A percentile compares a stretch with the other conserved stretches of the same genome.
These are phyloP conservation scores for Ophiostoma tasmaniense DNA, from an alignment of 2,329 filamentous ascomycete species.

Conservation along the genomic window DNA sequence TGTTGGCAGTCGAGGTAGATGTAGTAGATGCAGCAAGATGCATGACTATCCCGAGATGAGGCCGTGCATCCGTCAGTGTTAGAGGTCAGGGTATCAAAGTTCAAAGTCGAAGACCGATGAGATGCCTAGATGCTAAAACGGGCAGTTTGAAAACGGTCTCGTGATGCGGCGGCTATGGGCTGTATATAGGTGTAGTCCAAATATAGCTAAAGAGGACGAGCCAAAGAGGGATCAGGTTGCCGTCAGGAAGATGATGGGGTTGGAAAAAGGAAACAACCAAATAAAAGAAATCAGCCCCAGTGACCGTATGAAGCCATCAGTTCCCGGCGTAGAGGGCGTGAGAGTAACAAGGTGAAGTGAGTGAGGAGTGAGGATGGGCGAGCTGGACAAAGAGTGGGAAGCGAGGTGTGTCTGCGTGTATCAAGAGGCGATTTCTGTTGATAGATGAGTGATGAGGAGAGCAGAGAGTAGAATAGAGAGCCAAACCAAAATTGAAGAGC, in stretches of 20 bases:
- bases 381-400: not conserved
- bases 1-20: not conserved
- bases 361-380: not conserved
- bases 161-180: not conserved
- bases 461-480: not conserved
- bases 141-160: not conserved
- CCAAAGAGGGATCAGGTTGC: not conserved
- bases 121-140: not conserved
- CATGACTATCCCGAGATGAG: not conserved
- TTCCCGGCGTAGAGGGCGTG: slow-evolving; percentile 1
- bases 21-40: not conserved
- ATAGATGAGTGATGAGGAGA: not conserved
- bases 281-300: not conserved
- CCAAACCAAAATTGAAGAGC: not conserved
- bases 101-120: not conserved
- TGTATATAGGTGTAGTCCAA: not conserved
- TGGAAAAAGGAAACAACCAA: not conserved
- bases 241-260: not conserved
- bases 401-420: slow-evolving; percentile 1
- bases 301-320: not conserved
- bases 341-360: not conserved
- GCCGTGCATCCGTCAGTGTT: not conserved
- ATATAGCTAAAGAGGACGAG: not conserved
- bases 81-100: not conserved
- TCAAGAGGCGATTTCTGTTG: not conserved